phyloP scores from a whole-genome alignment of 176 grass and related monocot species.

The Hyparrhenia diplandra region DNA sequence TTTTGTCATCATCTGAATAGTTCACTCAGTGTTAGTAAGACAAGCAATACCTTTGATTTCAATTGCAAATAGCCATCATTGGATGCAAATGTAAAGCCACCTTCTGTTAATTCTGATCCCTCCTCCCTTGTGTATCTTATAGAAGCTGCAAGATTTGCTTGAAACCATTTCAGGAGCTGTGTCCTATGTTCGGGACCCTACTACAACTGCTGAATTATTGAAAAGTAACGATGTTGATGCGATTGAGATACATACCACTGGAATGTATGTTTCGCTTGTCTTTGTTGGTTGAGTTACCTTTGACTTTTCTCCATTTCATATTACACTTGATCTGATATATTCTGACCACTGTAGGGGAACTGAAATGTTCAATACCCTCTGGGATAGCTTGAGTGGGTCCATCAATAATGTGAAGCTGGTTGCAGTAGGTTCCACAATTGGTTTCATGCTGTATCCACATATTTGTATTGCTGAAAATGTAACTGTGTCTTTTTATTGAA shows the following conservation, averaged over 20 bases:
- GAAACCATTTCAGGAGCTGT: slow-evolving; percentile 67
- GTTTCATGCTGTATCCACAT: not conserved
- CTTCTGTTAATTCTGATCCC: slow-evolving; percentile 13
- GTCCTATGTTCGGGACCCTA: slow-evolving; percentile 76
- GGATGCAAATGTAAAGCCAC: not conserved
- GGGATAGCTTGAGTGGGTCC: slow-evolving; percentile 62
- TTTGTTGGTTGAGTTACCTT: slow-evolving; percentile 2
- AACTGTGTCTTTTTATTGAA: not conserved
- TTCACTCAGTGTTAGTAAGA: not conserved
- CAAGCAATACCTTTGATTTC: not conserved
- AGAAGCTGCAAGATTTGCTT: slow-evolving; percentile 39
- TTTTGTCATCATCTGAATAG: not conserved
- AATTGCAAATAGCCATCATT: not conserved
- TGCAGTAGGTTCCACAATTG: slow-evolving; percentile 55
- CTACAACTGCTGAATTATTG: slow-evolving; percentile 60
- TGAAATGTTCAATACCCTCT: slow-evolving; percentile 71
- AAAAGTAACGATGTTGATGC: slow-evolving; percentile 78
- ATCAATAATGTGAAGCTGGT: slow-evolving; percentile 64
- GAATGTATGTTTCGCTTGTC: slow-evolving; percentile 52
- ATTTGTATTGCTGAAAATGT: slow-evolving; percentile 20
- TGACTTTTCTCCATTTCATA: not conserved
- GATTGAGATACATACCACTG: slow-evolving; percentile 89
- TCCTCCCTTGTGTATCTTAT: slow-evolving; percentile 34
- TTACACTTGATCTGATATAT: not conserved
- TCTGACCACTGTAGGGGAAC: slow-evolving; percentile 54